These are phyloP conservation scores for Saccharomycopsis phalli DNA, from an alignment of 1,139 yeast genomes.

Conservation along the genomic window DNA sequence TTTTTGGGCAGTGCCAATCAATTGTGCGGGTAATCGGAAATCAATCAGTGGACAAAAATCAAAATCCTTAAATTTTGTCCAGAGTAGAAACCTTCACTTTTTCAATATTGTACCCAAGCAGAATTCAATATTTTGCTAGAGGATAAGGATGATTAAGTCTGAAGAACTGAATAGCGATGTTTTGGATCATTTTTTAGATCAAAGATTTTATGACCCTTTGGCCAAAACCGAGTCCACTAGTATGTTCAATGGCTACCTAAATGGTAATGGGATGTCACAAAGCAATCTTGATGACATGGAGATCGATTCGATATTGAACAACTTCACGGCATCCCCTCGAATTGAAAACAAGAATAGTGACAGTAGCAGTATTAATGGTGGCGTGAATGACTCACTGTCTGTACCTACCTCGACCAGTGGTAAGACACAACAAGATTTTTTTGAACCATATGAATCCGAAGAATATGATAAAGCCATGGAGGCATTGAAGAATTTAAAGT, in stretches of 20 bases:
- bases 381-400: conserved; percentile 1
- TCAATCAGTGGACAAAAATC: too few relatives aligned
- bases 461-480: conserved; percentile 7
- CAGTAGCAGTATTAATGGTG: neutral
- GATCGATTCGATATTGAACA: conserved; percentile 11
- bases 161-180: conserved; percentile 1
- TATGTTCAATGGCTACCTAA: neutral
- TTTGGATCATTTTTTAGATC: conserved; percentile 3
- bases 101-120: too few relatives aligned
- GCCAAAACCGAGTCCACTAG: neutral
- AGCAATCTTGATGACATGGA: conserved; percentile 8
- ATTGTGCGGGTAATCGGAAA: too few relatives aligned
- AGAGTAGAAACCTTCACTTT: too few relatives aligned
- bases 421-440: neutral
- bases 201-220: neutral
- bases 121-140: too few relatives aligned
- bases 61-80: too few relatives aligned
- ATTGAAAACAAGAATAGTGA: neutral
- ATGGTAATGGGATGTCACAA: neutral
- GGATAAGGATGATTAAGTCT: neutral
- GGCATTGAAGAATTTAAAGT: conserved; percentile 11
- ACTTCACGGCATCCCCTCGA: conserved; percentile 7
- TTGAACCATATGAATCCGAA: neutral
- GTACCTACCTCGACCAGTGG: conserved; percentile 1
- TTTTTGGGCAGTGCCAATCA: too few relatives aligned